Evolutionary conservation across 441 rosid species (phyloP), one percentile per base, ranked within the genome.

Genomic region (Corymbia citriodora): DNA sequence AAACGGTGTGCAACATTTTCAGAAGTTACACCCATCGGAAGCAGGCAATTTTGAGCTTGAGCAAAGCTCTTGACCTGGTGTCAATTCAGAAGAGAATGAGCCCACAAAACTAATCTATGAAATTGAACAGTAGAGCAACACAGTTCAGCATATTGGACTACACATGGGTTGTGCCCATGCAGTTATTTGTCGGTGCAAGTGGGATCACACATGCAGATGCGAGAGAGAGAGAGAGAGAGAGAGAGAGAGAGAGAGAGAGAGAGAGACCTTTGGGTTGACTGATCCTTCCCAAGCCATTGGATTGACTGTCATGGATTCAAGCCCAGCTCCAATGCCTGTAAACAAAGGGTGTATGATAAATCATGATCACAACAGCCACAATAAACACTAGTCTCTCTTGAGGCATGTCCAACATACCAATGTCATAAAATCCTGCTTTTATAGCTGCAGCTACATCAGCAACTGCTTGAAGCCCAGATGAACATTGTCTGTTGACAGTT

Each of bases 381-480:
- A 29, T 10, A 9, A 29, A 88, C 27, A 45, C 9, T 53, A 54
- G 23, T 65, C 61, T 79, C 10, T 45, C n/a, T 13, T 25, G 13
- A 45, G 49, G 53, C 85, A 45, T 79, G 85, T 23, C 40, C 52
- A 36, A 61, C 94, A 89, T 92, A 98, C 99, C 99, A 85, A 98
- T 96, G 85, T 97, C 99, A 92, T 98, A 98, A 93, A 96, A 98
- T 87, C 99, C 99, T 40, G 99, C 99, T 94, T 95, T 97, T 48
- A 98, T 97, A 89, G 99, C 97, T 45, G 99, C 99, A 52, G 99
- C 99, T 25, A 98, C 99, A 79, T 98, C 99, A 90, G 99, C 99
- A 94, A 98, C 99, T 61, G 99, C 99, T 92, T 98, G 99, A 94
- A 98, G 99, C 90, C 99, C 99, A 87, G 99, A 98, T 11, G 99